phyloP scores from a whole-genome alignment of 1,139 yeast species.

The Yamadazyma dendronema region DNA sequence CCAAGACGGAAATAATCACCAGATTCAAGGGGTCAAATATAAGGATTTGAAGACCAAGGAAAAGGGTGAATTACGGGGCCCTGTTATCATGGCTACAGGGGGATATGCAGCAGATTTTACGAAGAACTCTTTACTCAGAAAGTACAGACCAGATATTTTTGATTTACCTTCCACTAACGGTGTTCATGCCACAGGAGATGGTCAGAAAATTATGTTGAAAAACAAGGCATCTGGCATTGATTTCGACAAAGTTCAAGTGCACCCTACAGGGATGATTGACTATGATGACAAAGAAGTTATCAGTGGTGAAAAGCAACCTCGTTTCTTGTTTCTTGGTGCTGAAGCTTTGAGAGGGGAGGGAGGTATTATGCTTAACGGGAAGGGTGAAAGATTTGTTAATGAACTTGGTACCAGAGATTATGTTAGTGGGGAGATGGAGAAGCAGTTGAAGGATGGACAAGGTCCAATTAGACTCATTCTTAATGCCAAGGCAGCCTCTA shows the following conservation, averaged over 20 bases:
- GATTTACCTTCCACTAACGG: constrained; percentile 74
- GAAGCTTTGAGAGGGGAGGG: constrained; percentile 80
- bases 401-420: constrained; percentile 71
- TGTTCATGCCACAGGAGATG: constrained; percentile 74
- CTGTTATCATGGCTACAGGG: constrained; percentile 77
- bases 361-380: constrained; percentile 61
- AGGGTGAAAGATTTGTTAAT: constrained; percentile 68
- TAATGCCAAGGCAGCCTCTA: constrained; percentile 41
- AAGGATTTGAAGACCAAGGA: constrained; percentile 36
- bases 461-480: constrained; percentile 53
- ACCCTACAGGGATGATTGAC: constrained; percentile 79
- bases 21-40: constrained; percentile 50
- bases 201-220: constrained; percentile 58
- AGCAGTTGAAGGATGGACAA: constrained; percentile 41
- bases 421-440: constrained; percentile 61
- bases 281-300: constrained; percentile 53
- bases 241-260: constrained; percentile 77
- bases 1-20: constrained; percentile 17
- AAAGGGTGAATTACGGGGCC: constrained; percentile 41
- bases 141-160: constrained; percentile 61
- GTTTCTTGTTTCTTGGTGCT: constrained; percentile 71
- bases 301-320: constrained; percentile 35
- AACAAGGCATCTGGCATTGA: constrained; percentile 65
- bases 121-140: constrained; percentile 46
- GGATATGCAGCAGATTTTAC: constrained; percentile 69